phyloP scores from a whole-genome alignment of 768 basidiomycete genomes.

The Boletus barrowsii region DNA sequence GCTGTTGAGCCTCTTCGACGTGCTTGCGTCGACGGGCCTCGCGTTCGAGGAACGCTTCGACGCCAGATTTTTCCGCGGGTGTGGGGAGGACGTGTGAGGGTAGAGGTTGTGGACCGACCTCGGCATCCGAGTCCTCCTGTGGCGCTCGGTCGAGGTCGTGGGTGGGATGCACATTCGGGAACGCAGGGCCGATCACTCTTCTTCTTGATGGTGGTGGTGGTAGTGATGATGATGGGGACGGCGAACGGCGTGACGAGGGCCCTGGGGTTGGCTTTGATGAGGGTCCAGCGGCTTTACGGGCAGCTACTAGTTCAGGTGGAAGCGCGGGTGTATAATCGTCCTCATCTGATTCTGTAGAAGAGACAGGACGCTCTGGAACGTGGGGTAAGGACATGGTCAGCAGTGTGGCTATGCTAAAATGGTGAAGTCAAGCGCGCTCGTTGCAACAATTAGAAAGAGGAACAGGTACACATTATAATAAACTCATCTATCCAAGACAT shows the following conservation, averaged over 20 bases:
- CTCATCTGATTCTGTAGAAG: slow-evolving; percentile 36
- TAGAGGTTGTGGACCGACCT: slow-evolving; percentile 81
- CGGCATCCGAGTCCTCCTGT: slow-evolving; percentile 68
- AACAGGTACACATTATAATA: background rate
- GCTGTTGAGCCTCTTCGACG: slow-evolving; percentile 75
- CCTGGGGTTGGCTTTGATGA: slow-evolving; percentile 21
- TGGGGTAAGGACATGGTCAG: slow-evolving; percentile 42
- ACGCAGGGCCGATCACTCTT: slow-evolving; percentile 51
- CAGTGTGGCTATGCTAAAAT: too few species aligned
- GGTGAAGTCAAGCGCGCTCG: too few species aligned
- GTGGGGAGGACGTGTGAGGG: slow-evolving; percentile 39
- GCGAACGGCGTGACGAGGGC: slow-evolving; percentile 20
- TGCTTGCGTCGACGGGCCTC: slow-evolving; percentile 76
- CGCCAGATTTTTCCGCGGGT: slow-evolving; percentile 57
- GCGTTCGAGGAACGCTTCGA: slow-evolving; percentile 78
- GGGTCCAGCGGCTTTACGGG: slow-evolving; percentile 34
- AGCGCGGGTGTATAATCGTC: slow-evolving; percentile 73
- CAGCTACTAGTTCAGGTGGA: slow-evolving; percentile 64
- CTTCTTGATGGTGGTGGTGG: background rate
- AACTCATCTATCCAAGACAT: background rate
- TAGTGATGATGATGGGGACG: slow-evolving; percentile 16
- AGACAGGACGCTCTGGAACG: slow-evolving; percentile 47
- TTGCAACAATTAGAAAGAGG: too few species aligned
- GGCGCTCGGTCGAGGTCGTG: slow-evolving; percentile 26
- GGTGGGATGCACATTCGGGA: slow-evolving; percentile 41